Evolutionary conservation across 228 moss, liverwort and hornwort species (phyloP), one percentile per base, ranked within the genome.

Genomic region (Sphagnum fallax): DNA sequence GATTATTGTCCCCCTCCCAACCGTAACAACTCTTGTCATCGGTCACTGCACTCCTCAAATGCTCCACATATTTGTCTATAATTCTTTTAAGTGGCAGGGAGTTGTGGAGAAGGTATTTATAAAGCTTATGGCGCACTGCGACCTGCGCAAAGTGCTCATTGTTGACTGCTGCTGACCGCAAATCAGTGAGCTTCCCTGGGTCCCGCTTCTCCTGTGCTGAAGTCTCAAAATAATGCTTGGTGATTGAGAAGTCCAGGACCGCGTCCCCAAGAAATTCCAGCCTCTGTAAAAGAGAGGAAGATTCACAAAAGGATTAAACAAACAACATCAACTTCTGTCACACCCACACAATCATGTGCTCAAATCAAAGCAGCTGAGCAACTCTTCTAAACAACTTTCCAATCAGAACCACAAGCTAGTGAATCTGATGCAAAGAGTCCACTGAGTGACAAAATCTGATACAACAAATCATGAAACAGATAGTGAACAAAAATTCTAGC

Each of bases 261-360:
- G 98, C 98, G 74, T 98, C 98, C 67, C 98, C 98, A 64, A 98
- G 80, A 73, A 98, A 98, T 70, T 98, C 98, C 77, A 98, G 66
- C 73, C 98, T 87, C 98, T 98, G 91, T 69, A 84, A 52, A 62
- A 70, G 63, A 64, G 58, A 67, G 71, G 60, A 70, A 61, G 32
- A 32, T 18, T 32, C 14, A 32, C 13, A 32, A 48, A 8, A 16
- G 6, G 5, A 18, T 9, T 16, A 66, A 49, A 8, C 6, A 66
- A 3, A 55, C 55, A 55, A 55, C 55, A 55, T 55, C 8, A 8
- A 55, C 55, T 8, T 55, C 32, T 32, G 2, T 32, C 32, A 32
- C 32, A 3, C 32, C 32, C 2, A 32, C 32, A 32, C 32, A 32
- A 32, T 6, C 62, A 47, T 5, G 5, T 12, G 6, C 2, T 15